phyloP scores from a whole-genome alignment of 805 yeast genomes.

The Candida takata region DNA sequence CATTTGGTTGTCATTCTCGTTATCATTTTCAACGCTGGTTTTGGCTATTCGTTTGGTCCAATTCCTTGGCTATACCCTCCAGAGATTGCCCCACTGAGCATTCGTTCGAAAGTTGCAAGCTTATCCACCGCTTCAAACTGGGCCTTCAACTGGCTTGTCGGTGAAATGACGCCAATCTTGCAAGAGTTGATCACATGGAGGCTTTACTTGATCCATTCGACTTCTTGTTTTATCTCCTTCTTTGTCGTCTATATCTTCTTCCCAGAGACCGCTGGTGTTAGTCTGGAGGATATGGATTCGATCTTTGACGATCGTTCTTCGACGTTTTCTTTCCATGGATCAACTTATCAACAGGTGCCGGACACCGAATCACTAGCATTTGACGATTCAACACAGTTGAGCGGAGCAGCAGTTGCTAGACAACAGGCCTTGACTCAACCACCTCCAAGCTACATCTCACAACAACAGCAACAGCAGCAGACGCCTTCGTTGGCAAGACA shows the following conservation, averaged over 20 bases:
- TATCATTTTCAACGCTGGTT: constrained; percentile 71
- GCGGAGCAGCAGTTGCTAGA: constrained; percentile 40
- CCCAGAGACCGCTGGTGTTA: constrained; percentile 88
- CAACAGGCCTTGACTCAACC: constrained; percentile 23
- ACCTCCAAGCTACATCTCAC: constrained; percentile 18
- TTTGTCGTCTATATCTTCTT: constrained; percentile 63
- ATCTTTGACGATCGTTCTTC: constrained; percentile 67
- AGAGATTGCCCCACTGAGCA: constrained; percentile 77
- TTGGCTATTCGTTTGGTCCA: constrained; percentile 93
- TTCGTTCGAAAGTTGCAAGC: constrained; percentile 87
- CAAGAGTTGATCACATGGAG: constrained; percentile 74
- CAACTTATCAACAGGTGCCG: constrained; percentile 14
- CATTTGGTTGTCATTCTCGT: constrained; percentile 69
- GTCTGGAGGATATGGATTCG: constrained; percentile 87
- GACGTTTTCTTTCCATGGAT: constrained; percentile 26
- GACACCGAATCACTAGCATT: constrained; percentile 12
- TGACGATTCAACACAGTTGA: constrained; percentile 11
- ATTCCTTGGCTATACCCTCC: constrained; percentile 86
- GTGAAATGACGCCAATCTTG: constrained; percentile 83
- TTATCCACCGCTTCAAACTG: constrained; percentile 88
- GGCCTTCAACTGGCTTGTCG: constrained; percentile 88
- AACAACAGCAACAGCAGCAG: neutral
- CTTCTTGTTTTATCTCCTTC: constrained; percentile 68
- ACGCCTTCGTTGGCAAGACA: constrained; percentile 15
- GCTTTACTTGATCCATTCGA: constrained; percentile 74